phyloP scores from a whole-genome alignment of 257 asterid genomes.

The Solanum sejunctum region DNA sequence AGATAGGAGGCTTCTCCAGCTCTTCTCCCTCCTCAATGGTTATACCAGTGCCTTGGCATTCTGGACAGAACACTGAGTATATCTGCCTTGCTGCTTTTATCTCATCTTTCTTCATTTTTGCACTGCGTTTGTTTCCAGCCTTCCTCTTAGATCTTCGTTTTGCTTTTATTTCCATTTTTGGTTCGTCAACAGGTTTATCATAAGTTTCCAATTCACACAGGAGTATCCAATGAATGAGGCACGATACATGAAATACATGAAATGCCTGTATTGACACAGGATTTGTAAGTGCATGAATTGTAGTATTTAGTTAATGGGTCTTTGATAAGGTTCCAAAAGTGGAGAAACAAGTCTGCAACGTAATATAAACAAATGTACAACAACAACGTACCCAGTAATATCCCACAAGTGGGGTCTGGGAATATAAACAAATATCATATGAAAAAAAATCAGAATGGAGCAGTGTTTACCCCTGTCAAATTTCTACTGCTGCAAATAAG shows the following conservation, averaged over 20 bases:
- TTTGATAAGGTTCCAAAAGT: neutral
- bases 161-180: conserved; percentile 24
- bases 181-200: conserved; percentile 24
- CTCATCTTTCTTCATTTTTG: conserved; percentile 19
- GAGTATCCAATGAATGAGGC: conserved; percentile 84
- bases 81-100: conserved; percentile 15
- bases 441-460: neutral
- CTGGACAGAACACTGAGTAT: conserved; percentile 56
- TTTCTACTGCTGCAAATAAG: conserved; percentile 91
- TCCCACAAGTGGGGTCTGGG: no score
- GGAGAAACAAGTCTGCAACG: neutral
- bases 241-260: conserved; percentile 75
- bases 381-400: no score
- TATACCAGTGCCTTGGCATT: conserved; percentile 90
- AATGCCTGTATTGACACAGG: conserved; percentile 38
- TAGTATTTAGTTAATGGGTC: neutral
- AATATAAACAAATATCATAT: neutral
- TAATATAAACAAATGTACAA: neutral
- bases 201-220: conserved; percentile 58
- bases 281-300: neutral
- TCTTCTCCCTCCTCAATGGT: conserved; percentile 31
- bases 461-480: conserved; percentile 56
- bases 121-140: conserved; percentile 32
- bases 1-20: conserved; percentile 68
- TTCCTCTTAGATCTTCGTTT: conserved; percentile 44